These are phyloP conservation scores for Lepidium africanum DNA, from an alignment of 345 rosid species.

Conservation along the genomic window DNA sequence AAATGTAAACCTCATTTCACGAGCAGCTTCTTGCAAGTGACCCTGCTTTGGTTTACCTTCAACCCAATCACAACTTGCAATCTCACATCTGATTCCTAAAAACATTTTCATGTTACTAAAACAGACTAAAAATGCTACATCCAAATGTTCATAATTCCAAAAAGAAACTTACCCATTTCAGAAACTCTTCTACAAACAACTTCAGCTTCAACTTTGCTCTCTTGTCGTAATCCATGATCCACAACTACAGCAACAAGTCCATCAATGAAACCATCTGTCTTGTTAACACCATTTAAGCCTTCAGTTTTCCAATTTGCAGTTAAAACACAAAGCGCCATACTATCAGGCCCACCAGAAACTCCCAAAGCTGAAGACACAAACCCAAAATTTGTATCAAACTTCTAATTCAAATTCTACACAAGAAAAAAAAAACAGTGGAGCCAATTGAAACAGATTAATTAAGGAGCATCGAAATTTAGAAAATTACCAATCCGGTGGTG, in stretches of 20 bases:
- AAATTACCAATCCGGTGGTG: constrained; percentile 69
- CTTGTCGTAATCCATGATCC: constrained; percentile 77
- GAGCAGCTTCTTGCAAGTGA: constrained; percentile 86
- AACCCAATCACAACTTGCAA: constrained; percentile 67
- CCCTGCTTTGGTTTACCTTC: constrained; percentile 79
- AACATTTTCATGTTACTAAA: not conserved
- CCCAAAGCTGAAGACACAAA: constrained; percentile 52
- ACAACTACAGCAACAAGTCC: constrained; percentile 83
- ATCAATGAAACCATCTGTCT: constrained; percentile 43
- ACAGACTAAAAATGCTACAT: not conserved
- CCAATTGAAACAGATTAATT: not conserved
- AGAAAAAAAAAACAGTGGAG: not conserved
- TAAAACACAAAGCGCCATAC: constrained; percentile 79
- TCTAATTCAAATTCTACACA: constrained; percentile 11
- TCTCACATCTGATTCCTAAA: constrained; percentile 89
- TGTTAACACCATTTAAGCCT: constrained; percentile 25
- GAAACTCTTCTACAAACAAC: constrained; percentile 55
- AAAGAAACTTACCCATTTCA: constrained; percentile 52
- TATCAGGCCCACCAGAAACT: constrained; percentile 95
- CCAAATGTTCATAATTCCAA: not conserved
- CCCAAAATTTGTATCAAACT: not conserved
- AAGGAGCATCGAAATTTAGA: not conserved
- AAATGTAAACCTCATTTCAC: constrained; percentile 59
- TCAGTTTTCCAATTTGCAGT: constrained; percentile 76
- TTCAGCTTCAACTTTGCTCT: constrained; percentile 73